A percentile compares a stretch with the other conserved stretches of the same genome.
Evolutionary conservation across 202 grass and related monocot species (phyloP).

Genomic region (Panicum virgatum): DNA sequence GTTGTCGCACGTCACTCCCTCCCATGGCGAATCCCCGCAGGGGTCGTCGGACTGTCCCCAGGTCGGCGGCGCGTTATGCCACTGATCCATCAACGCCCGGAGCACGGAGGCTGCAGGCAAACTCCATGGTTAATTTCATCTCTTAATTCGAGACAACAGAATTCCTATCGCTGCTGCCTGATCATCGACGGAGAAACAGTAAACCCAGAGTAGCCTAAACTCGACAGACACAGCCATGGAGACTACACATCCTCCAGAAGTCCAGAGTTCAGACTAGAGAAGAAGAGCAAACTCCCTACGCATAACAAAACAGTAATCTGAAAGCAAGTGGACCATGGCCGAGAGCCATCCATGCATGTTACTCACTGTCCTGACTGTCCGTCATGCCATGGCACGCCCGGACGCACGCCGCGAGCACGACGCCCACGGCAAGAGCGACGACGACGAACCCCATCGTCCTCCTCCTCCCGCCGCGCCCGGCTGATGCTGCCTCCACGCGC

Average conservation of each 20-base stretch:
- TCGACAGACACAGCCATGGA: too few species aligned
- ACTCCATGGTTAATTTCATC: slow-evolving; percentile 21
- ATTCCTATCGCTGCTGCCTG: not conserved
- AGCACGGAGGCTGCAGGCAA: slow-evolving; percentile 59
- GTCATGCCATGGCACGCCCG: slow-evolving; percentile 44
- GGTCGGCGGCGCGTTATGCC: slow-evolving; percentile 71
- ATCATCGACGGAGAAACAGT: not conserved
- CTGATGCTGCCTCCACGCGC: slow-evolving; percentile 23
- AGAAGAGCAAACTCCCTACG: not conserved
- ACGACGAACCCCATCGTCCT: slow-evolving; percentile 37
- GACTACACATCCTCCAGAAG: too few species aligned
- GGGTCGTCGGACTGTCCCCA: slow-evolving; percentile 83
- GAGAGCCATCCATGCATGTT: not conserved
- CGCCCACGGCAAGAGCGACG: slow-evolving; percentile 23
- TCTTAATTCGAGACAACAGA: not conserved
- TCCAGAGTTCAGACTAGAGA: too few species aligned
- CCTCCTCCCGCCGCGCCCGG: slow-evolving; percentile 4
- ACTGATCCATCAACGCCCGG: slow-evolving; percentile 66
- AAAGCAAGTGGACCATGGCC: not conserved
- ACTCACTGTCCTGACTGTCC: slow-evolving; percentile 77
- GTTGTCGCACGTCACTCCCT: slow-evolving; percentile 65
- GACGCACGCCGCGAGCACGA: slow-evolving; percentile 46
- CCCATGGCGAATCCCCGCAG: slow-evolving; percentile 72
- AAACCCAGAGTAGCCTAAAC: slow-evolving; percentile 1
- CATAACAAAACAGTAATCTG: not conserved